These are phyloP conservation scores for Ehretia macrophylla DNA, from an alignment of 257 asterid genomes.

Conservation along the genomic window DNA sequence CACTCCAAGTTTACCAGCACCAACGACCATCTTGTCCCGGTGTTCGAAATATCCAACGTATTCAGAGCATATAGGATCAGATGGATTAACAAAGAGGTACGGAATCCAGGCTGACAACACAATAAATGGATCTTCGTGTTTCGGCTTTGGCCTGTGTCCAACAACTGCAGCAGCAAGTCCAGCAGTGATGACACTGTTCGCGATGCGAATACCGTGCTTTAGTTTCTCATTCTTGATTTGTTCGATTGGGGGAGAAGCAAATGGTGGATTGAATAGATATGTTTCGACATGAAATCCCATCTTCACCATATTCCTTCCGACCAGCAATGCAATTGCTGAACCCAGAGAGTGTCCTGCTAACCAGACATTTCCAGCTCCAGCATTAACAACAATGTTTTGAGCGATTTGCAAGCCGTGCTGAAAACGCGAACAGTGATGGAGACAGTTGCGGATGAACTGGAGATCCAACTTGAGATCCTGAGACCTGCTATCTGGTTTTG, in stretches of 20 bases:
- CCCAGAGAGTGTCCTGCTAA: too few species aligned
- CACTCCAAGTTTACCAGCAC: conserved; percentile 48
- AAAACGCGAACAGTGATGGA: conserved; percentile 42
- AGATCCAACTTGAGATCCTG: conserved; percentile 60
- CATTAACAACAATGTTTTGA: conserved; percentile 1
- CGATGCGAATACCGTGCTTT: conserved; percentile 48
- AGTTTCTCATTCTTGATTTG: conserved; percentile 38
- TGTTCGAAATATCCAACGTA: conserved; percentile 61
- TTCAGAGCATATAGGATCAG: conserved; percentile 58
- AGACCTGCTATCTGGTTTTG: conserved; percentile 30
- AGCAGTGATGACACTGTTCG: conserved; percentile 45
- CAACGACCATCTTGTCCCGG: conserved; percentile 59
- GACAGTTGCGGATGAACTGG: conserved; percentile 35
- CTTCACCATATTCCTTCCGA: too few species aligned
- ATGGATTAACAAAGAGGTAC: conserved; percentile 50
- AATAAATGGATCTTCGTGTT: conserved; percentile 23
- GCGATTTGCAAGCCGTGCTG: conserved; percentile 30
- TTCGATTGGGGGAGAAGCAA: conserved; percentile 54
- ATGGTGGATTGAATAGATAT: too few species aligned
- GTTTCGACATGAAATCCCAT: too few species aligned
- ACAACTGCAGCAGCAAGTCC: conserved; percentile 55
- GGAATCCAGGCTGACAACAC: conserved; percentile 63
- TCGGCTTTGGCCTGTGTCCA: conserved; percentile 7
- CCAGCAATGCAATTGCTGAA: too few species aligned
- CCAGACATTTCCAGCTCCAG: conserved; percentile 42